Evolutionary conservation across 305 asterid genomes (phyloP).

Genomic region (Vinca major): DNA sequence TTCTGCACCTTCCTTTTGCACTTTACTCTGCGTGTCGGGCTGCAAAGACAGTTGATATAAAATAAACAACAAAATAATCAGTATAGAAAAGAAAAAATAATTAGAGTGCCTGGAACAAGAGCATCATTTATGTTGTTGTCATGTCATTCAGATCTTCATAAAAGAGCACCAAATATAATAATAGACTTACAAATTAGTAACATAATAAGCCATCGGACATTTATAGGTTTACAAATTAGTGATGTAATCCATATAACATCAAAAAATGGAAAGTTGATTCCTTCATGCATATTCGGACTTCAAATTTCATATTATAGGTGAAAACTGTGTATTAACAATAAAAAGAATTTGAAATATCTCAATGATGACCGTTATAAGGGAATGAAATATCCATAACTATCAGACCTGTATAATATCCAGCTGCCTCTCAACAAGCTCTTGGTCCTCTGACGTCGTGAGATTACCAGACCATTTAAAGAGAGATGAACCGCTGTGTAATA

Average conservation of each 20-base stretch:
- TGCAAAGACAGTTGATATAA: slow-evolving; percentile 30
- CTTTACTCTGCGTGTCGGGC: slow-evolving; percentile 76
- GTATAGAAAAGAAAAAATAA: background rate
- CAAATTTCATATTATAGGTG: background rate
- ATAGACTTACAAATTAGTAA: background rate
- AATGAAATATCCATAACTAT: slow-evolving; percentile 13
- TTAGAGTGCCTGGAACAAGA: background rate
- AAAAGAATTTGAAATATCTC: background rate
- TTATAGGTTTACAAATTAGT: background rate
- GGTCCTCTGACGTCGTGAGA: slow-evolving; percentile 75
- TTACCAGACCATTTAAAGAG: slow-evolving; percentile 83
- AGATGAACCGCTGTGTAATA: slow-evolving; percentile 72
- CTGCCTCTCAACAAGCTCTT: slow-evolving; percentile 95
- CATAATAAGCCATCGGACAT: no score
- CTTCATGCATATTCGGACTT: background rate
- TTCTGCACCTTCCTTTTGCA: slow-evolving; percentile 93
- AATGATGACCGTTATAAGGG: background rate
- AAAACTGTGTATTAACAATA: background rate
- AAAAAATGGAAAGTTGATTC: background rate
- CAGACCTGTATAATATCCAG: slow-evolving; percentile 81
- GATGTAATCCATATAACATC: background rate
- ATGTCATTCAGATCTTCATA: background rate
- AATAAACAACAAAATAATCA: slow-evolving; percentile 15
- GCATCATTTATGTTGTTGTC: background rate
- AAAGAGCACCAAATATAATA: background rate